A percentile compares a stretch with the other conserved stretches of the same genome.
Evolutionary conservation across 768 basidiomycete genomes (phyloP).

Genomic region (Pleurotus eryngii): DNA sequence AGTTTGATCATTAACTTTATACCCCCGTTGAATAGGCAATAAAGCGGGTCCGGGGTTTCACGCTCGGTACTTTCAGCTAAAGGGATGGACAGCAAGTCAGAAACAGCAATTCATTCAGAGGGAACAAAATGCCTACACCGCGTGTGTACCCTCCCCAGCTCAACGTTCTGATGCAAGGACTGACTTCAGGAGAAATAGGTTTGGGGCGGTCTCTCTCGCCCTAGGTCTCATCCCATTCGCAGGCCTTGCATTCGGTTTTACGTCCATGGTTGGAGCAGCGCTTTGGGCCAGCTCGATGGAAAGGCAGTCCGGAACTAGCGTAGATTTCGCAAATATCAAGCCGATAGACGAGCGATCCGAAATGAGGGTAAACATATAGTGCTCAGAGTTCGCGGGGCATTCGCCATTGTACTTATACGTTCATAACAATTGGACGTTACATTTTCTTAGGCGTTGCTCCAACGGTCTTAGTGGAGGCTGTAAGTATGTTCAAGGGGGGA

Average conservation of each 20-base stretch:
- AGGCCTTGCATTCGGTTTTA: slow-evolving; percentile 58
- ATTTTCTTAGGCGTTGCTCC: too few relatives aligned
- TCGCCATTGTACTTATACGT: too few relatives aligned
- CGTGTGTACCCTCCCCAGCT: slow-evolving; percentile 33
- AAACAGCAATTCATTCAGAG: slow-evolving; percentile 43
- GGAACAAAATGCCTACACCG: slow-evolving; percentile 59
- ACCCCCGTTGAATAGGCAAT: slow-evolving; percentile 21
- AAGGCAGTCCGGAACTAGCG: slow-evolving; percentile 16
- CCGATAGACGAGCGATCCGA: too few relatives aligned
- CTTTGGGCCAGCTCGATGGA: slow-evolving; percentile 73
- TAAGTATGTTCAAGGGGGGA: too few relatives aligned
- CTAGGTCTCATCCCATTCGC: slow-evolving; percentile 60
- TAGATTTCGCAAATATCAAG: too few relatives aligned
- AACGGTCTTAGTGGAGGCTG: too few relatives aligned
- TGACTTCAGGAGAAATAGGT: slow-evolving; percentile 26
- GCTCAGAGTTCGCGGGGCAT: too few relatives aligned
- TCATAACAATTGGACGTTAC: too few relatives aligned
- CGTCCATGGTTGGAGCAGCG: slow-evolving; percentile 66
- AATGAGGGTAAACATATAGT: too few relatives aligned
- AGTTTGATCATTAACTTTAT: background rate
- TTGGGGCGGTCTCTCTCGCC: slow-evolving; percentile 57
- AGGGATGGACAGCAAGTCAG: slow-evolving; percentile 43
- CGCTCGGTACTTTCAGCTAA: slow-evolving; percentile 68
- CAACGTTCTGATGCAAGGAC: too few relatives aligned
- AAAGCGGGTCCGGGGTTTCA: slow-evolving; percentile 57